Base-by-base conservation (phyloP, 1,139 yeast genomes). In the Tardiomyces blankii region DNA sequence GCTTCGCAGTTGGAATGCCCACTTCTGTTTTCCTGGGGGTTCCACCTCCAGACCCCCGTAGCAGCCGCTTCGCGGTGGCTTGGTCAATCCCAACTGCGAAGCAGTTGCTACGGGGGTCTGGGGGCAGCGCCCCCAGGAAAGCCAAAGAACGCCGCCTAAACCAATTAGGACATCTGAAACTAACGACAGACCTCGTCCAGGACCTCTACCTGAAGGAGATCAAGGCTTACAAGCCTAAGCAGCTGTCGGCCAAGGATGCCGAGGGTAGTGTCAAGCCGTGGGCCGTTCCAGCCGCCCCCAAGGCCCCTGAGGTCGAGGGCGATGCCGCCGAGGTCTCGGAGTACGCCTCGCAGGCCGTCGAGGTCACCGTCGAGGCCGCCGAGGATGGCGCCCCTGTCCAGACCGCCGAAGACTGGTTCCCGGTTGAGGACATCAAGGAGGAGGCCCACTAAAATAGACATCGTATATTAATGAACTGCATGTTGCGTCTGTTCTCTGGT, bases 191-290 rank as follows among this genome's bases (percentile, higher is more conserved):
- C 73, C 75, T 84, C 65, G 70, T 89, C 62, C 78, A 87, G 66
- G 96, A 89, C 56, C 77, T 89, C 58, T 91, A 89, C 73, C 72
- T 89, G 63, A 82, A 77, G 68, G 94, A 87, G 69, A 74, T 91
- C 70, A 85, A 82, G 73, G 79, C 80, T 51, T 87, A 83, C 79
- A 86, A 88, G 75, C 89, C 95, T 64, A 76, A 82, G 53, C 80
- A 89, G 52, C 64, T 81, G 52, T 69, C 86, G 47, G 78, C 84
- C 51, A 70, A 77, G 58, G 94, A 85, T 59, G 80, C 89, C 50
- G 87, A 80, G 63, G 79, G 80, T 53, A 77, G 82, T 54, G 93
- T 88, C 57, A 80, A 82, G 72, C 78, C 84, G 58, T 88, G 95
- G 85, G 69, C 75, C 51, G 74, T 80, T 56, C 95, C 96, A 57